Base-by-base conservation (phyloP, 768 basidiomycete genomes). In the Mycena latifolia region DNA sequence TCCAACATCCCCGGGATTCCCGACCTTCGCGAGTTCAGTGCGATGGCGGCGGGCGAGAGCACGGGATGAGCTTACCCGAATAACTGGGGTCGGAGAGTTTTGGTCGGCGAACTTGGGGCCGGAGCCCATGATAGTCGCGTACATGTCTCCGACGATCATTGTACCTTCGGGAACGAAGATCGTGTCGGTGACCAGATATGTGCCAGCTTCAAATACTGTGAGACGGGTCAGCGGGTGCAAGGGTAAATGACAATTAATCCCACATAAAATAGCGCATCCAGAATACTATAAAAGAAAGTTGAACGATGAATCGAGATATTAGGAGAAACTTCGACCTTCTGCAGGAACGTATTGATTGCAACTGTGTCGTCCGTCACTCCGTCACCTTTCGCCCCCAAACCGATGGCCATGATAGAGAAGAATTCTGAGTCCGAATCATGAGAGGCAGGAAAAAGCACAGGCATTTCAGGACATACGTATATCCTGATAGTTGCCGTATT, bases 11-110 rank as follows among this genome's bases (percentile, higher is more conserved):
- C 56, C 56, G 18, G 45, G 22, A 48, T 58, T 48, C 5, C 56
- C 56, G 18, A 58, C 56, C 56, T 48, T 17, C 43, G 25, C 74
- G 75, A 63, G 62, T 65, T 35, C 14, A 54, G 25, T 43, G 5
- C 5, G 8, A 41, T 6, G 43, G 17, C 14, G 3, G 37, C 37
- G 37, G 41, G 1, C 15, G 17, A 4, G 28, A 22, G 22, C 5
- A 8, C 20, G 24, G 28, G 18, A 27, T 31, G 11, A 35, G 37
- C 63, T 72, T 20, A 69, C 62, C 58, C n/a, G n/a, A n/a, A n/a
- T n/a, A n/a, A n/a, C n/a, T n/a, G n/a, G n/a, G n/a, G n/a, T n/a
- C n/a, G n/a, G 67, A 5, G 28, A 55, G 6, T 37, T 48, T 10
- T 56, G 50, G 59, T 65, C 53, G 20, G 39, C 45, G 31, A 69